Conservation (phyloP, 2,329 filamentous ascomycete species). For the Pseudocercospora eumusae region DNA sequence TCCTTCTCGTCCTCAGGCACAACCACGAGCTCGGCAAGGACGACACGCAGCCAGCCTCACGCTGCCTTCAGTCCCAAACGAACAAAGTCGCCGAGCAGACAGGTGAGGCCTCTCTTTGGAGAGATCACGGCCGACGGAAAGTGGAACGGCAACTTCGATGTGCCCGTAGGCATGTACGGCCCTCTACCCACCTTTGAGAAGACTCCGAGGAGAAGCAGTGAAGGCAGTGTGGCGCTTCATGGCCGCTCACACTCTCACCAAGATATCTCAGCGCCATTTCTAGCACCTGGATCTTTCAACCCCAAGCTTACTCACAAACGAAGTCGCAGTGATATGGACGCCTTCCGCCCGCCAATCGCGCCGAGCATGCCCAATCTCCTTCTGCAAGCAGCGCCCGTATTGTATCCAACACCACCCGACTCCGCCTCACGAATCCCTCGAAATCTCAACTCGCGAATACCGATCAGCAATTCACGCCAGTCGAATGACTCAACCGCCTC, state of each 20-base stretch:
- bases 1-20: slow-evolving; percentile 34
- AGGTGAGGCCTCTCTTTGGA: slow-evolving; percentile 66
- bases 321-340: slow-evolving; percentile 39
- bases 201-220: slow-evolving; percentile 63
- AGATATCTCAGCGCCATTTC: slow-evolving; percentile 31
- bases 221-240: slow-evolving; percentile 64
- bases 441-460: slow-evolving; percentile 35
- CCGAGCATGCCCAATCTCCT: slow-evolving; percentile 37
- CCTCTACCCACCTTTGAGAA: slow-evolving; percentile 31
- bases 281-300: slow-evolving; percentile 21
- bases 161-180: slow-evolving; percentile 32
- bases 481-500: slow-evolving; percentile 39
- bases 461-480: slow-evolving; percentile 35
- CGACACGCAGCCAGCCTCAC: slow-evolving; percentile 34
- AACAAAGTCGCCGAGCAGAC: slow-evolving; percentile 25
- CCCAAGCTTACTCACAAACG: slow-evolving; percentile 37
- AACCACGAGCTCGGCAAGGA: slow-evolving; percentile 26
- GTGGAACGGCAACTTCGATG: slow-evolving; percentile 45
- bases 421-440: slow-evolving; percentile 22
- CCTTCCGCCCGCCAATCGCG: slow-evolving; percentile 25
- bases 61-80: slow-evolving; percentile 32
- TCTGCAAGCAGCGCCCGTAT: slow-evolving; percentile 20
- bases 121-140: slow-evolving; percentile 66
- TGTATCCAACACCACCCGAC: slow-evolving; percentile 34
- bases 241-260: slow-evolving; percentile 59